These are phyloP conservation scores for Phytophthora pisi DNA, from an alignment of 352 stramenopile genomes.

Conservation along the genomic window DNA sequence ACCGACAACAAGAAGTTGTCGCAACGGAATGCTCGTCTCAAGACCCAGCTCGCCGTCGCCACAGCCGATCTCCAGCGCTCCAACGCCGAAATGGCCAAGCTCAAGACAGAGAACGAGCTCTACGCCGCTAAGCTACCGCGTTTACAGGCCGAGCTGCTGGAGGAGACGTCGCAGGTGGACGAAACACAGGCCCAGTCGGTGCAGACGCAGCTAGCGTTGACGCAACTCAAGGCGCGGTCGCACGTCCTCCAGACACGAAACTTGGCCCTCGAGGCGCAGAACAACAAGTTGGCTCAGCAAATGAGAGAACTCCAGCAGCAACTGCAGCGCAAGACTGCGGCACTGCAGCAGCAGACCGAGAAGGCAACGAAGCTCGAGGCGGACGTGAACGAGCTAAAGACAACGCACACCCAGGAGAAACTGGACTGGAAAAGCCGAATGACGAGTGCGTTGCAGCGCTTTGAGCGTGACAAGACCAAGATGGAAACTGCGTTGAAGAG, in stretches of 20 bases:
- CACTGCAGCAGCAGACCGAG: constrained; percentile 38
- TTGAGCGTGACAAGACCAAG: constrained; percentile 40
- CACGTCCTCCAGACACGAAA: constrained; percentile 54
- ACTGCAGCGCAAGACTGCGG: constrained; percentile 29
- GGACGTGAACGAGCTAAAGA: constrained; percentile 36
- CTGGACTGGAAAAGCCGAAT: constrained; percentile 42
- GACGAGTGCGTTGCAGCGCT: constrained; percentile 30
- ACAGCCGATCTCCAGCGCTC: constrained; percentile 46
- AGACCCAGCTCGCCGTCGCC: constrained; percentile 34
- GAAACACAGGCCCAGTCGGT: constrained; percentile 51
- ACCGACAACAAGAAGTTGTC: constrained; percentile 46
- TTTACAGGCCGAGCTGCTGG: constrained; percentile 50
- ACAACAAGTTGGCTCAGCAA: constrained; percentile 39
- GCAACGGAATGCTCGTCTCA: constrained; percentile 50
- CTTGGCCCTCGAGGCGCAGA: constrained; percentile 32
- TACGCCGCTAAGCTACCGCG: constrained; percentile 52
- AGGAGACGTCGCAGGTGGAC: constrained; percentile 56
- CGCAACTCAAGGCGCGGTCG: constrained; percentile 48
- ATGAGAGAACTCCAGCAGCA: constrained; percentile 42
- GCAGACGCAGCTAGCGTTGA: constrained; percentile 46
- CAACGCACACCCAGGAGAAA: constrained; percentile 31
- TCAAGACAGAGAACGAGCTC: constrained; percentile 58
- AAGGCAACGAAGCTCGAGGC: constrained; percentile 41
- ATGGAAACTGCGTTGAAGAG: constrained; percentile 27
- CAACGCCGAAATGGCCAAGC: constrained; percentile 44